Evolutionary conservation across 2,329 filamentous ascomycete genomes (phyloP).

Genomic region (Talaromyces marneffei): DNA sequence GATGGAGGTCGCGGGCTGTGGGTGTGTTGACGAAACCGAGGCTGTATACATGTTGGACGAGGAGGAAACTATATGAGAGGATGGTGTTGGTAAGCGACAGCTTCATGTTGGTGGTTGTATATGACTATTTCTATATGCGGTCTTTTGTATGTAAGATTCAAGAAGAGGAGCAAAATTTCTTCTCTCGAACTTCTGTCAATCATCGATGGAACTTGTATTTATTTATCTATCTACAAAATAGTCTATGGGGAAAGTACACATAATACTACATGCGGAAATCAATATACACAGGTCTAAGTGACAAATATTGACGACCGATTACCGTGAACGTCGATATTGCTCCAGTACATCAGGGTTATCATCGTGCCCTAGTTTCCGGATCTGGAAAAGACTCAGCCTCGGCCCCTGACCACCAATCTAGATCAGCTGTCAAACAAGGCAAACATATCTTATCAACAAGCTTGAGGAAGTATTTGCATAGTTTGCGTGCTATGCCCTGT

Average conservation of each 20-base stretch:
- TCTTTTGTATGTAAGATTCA: not conserved
- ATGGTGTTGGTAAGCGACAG: not conserved
- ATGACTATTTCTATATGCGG: not conserved
- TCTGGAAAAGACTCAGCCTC: not conserved
- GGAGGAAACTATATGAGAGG: not conserved
- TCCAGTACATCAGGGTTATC: not conserved
- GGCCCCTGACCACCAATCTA: not conserved
- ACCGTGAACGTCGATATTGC: slow-evolving; percentile 5
- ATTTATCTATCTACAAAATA: not conserved
- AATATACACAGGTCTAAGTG: not conserved
- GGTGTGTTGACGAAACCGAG: slow-evolving; percentile 16
- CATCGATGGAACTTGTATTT: slow-evolving; percentile 1
- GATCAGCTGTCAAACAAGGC: not conserved
- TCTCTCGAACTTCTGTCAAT: not conserved
- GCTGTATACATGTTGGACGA: slow-evolving; percentile 16
- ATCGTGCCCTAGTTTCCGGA: not conserved
- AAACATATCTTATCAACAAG: slow-evolving; percentile 5
- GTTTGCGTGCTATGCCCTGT: not conserved
- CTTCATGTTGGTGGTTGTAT: not conserved
- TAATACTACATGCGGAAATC: slow-evolving; percentile 9
- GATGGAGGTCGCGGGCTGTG: slow-evolving; percentile 17
- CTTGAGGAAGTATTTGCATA: not conserved
- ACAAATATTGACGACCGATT: not conserved
- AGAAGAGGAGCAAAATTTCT: not conserved
- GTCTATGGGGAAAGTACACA: not conserved